phyloP scores from a whole-genome alignment of 441 rosid species.

The Arabidopsis lyrata region DNA sequence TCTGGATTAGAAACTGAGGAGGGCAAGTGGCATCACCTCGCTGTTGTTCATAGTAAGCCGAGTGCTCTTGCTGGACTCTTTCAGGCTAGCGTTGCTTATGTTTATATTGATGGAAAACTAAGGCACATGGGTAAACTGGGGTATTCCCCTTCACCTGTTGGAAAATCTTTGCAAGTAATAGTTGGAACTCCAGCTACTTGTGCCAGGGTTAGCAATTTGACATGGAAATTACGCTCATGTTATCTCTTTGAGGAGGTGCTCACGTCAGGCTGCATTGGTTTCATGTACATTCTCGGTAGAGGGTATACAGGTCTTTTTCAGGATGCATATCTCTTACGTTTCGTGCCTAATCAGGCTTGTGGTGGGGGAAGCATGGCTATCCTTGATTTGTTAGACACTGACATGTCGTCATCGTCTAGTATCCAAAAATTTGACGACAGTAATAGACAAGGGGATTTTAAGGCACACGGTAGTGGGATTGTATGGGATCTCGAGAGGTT shows the following conservation, averaged over 20 bases:
- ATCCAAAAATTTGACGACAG: slow-evolving; percentile 71
- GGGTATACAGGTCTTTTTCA: slow-evolving; percentile 99
- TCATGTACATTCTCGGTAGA: slow-evolving; percentile 99
- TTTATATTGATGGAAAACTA: slow-evolving; percentile 95
- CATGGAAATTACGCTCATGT: slow-evolving; percentile 97
- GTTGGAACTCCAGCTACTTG: slow-evolving; percentile 87
- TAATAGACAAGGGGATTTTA: slow-evolving; percentile 75
- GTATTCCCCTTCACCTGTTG: slow-evolving; percentile 96
- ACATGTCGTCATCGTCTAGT: slow-evolving; percentile 66
- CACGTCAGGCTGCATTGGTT: slow-evolving; percentile 93
- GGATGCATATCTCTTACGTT: slow-evolving; percentile 92
- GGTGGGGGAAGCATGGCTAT: slow-evolving; percentile 99
- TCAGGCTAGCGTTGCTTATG: slow-evolving; percentile 98
- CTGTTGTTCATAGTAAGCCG: slow-evolving; percentile 99
- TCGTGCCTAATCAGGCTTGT: slow-evolving; percentile 99
- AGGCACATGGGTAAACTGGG: slow-evolving; percentile 97
- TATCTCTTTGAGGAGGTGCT: slow-evolving; percentile 99
- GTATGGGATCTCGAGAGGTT: slow-evolving; percentile 98
- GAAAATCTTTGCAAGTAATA: slow-evolving; percentile 94
- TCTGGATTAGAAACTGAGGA: slow-evolving; percentile 95
- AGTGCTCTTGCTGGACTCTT: slow-evolving; percentile 99
- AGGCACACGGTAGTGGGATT: slow-evolving; percentile 97
- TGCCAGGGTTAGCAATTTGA: slow-evolving; percentile 83
- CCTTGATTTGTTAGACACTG: slow-evolving; percentile 86
- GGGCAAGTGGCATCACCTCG: slow-evolving; percentile 99